Percentiles rank a stretch among this genome's conserved stretches.
Conservation (phyloP, 495 filamentous ascomycete species). For the Lasiosphaeria miniovina region DNA sequence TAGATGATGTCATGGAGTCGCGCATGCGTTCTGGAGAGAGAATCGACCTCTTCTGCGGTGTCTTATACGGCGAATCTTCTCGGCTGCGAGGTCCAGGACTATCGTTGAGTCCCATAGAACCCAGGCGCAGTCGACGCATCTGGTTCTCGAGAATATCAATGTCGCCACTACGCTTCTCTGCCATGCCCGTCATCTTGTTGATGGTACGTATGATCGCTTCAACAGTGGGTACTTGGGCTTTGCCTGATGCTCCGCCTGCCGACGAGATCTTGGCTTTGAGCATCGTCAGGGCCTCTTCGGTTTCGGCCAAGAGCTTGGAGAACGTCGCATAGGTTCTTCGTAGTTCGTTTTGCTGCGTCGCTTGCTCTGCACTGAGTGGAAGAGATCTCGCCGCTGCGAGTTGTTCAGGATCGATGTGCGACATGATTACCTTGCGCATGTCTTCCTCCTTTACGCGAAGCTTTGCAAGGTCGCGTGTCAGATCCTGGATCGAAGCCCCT, state of each 20-base stretch:
- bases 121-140: slow-evolving; percentile 66
- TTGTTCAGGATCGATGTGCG: slow-evolving; percentile 60
- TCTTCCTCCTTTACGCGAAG: slow-evolving; percentile 69
- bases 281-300: slow-evolving; percentile 77
- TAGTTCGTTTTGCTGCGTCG: slow-evolving; percentile 75
- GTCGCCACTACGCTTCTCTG: slow-evolving; percentile 77
- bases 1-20: slow-evolving; percentile 46
- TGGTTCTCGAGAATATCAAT: slow-evolving; percentile 85
- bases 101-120: slow-evolving; percentile 33
- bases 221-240: slow-evolving; percentile 65
- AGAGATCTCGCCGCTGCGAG: slow-evolving; percentile 56
- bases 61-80: slow-evolving; percentile 55
- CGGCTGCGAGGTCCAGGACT: slow-evolving; percentile 43
- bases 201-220: slow-evolving; percentile 92
- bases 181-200: slow-evolving; percentile 86
- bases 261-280: slow-evolving; percentile 76
- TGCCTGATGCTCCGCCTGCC: slow-evolving; percentile 42
- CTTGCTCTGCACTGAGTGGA: slow-evolving; percentile 79
- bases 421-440: slow-evolving; percentile 64
- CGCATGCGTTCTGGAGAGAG: slow-evolving; percentile 55
- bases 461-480: slow-evolving; percentile 63
- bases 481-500: slow-evolving; percentile 55
- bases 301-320: slow-evolving; percentile 68
- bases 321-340: slow-evolving; percentile 65
- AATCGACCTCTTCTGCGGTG: slow-evolving; percentile 51